Conservation (phyloP, 148 eudicot species). For the Heliamphora exappendiculata region DNA sequence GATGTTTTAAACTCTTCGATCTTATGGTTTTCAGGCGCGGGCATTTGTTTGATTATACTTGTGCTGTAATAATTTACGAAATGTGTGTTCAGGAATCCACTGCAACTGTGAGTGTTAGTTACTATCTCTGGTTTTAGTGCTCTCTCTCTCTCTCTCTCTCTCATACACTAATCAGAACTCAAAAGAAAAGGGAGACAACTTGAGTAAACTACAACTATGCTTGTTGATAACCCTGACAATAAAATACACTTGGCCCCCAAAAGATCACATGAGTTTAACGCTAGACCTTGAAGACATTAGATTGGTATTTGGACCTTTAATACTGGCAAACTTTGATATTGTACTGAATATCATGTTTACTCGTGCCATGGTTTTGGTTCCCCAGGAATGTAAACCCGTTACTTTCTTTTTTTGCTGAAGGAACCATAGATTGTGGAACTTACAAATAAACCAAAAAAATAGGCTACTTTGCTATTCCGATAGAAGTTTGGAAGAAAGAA, state of each 20-base stretch:
- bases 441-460: neutral
- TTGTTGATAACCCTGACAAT: neutral
- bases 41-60: constrained; percentile 84
- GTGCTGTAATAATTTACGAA: constrained; percentile 76
- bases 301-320: neutral
- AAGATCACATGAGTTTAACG: neutral
- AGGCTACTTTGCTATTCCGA: neutral
- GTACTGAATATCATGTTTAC: neutral
- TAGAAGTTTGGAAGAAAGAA: neutral
- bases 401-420: neutral
- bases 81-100: constrained; percentile 88
- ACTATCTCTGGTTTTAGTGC: constrained; percentile 10
- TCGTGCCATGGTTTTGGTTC: neutral
- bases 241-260: neutral
- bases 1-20: constrained; percentile 10
- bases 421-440: neutral
- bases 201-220: neutral
- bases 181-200: neutral
- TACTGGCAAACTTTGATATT: neutral
- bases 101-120: constrained; percentile 69
- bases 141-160: neutral
- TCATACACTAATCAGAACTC: neutral
- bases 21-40: constrained; percentile 63
- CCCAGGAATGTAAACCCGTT: neutral
- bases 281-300: neutral